Evolutionary conservation across 352 stramenopile species (phyloP).

Genomic region (Phytophthora fragariaefolia): DNA sequence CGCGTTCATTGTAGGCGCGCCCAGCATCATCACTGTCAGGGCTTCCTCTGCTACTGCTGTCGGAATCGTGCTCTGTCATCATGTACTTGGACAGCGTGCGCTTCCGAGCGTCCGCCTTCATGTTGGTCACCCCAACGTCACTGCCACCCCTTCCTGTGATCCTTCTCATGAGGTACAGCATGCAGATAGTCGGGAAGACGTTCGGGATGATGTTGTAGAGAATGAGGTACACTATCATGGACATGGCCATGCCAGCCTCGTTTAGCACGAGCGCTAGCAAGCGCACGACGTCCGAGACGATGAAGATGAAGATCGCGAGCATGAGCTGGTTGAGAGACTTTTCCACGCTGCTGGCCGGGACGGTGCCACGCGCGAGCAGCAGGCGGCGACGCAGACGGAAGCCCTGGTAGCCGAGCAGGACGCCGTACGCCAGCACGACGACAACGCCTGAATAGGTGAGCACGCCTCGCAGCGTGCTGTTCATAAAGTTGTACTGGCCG

Average conservation of each 20-base stretch:
- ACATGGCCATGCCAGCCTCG: slow-evolving; percentile 56
- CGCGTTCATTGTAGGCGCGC: slow-evolving; percentile 26
- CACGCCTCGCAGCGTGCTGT: slow-evolving; percentile 50
- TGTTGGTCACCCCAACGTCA: slow-evolving; percentile 23
- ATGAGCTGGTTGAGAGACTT: slow-evolving; percentile 86
- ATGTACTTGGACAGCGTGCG: slow-evolving; percentile 72
- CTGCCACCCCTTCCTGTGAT: slow-evolving; percentile 39
- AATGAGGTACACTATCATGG: slow-evolving; percentile 73
- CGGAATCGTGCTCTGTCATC: slow-evolving; percentile 46
- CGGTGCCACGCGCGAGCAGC: slow-evolving; percentile 70
- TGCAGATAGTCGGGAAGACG: slow-evolving; percentile 89
- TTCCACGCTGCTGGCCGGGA: slow-evolving; percentile 70
- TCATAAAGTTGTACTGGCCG: slow-evolving; percentile 75
- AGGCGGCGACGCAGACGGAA: slow-evolving; percentile 76
- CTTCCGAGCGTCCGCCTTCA: slow-evolving; percentile 32
- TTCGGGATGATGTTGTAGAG: slow-evolving; percentile 80
- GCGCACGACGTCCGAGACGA: slow-evolving; percentile 74
- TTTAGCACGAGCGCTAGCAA: slow-evolving; percentile 68
- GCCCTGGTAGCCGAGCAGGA: slow-evolving; percentile 77
- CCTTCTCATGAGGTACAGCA: slow-evolving; percentile 90
- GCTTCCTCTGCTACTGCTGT: slow-evolving; percentile 37
- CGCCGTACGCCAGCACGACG: slow-evolving; percentile 69
- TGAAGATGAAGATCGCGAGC: slow-evolving; percentile 83
- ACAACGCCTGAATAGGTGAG: slow-evolving; percentile 66
- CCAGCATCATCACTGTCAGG: slow-evolving; percentile 33